Evolutionary conservation across 2,329 filamentous ascomycete genomes (phyloP).

Genomic region (Hypoxylon sp.): DNA sequence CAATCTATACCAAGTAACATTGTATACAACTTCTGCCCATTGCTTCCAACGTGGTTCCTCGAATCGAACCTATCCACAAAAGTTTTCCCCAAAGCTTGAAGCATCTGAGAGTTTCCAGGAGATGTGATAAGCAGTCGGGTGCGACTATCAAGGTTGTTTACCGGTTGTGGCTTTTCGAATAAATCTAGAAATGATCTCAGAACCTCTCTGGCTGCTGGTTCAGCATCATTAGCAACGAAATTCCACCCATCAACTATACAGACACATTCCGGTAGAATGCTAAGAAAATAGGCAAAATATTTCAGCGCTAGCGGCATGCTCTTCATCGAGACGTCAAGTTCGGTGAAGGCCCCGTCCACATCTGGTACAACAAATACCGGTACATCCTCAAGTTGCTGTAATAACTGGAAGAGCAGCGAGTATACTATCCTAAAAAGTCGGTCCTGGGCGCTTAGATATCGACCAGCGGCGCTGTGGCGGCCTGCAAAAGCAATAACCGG

Average conservation of each 20-base stretch:
- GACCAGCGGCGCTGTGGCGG: not conserved
- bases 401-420: not conserved
- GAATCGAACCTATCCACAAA: not conserved
- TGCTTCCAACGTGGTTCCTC: not conserved
- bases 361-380: not conserved
- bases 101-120: not conserved
- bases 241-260: slow-evolving; percentile 6
- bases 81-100: not conserved
- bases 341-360: not conserved
- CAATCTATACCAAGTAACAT: not conserved
- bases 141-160: not conserved
- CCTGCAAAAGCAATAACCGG: not conserved
- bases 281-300: not conserved
- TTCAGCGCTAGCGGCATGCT: not conserved
- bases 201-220: not conserved
- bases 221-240: not conserved
- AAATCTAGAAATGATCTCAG: not conserved
- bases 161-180: not conserved
- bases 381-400: slow-evolving; percentile 1
- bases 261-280: not conserved
- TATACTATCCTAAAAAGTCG: slow-evolving; percentile 1
- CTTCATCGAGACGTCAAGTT: not conserved
- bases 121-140: not conserved
- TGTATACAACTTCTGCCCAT: not conserved
- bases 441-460: not conserved